These are phyloP conservation scores for Cairneyella variabilis DNA, from an alignment of 495 filamentous ascomycete genomes.

Conservation along the genomic window DNA sequence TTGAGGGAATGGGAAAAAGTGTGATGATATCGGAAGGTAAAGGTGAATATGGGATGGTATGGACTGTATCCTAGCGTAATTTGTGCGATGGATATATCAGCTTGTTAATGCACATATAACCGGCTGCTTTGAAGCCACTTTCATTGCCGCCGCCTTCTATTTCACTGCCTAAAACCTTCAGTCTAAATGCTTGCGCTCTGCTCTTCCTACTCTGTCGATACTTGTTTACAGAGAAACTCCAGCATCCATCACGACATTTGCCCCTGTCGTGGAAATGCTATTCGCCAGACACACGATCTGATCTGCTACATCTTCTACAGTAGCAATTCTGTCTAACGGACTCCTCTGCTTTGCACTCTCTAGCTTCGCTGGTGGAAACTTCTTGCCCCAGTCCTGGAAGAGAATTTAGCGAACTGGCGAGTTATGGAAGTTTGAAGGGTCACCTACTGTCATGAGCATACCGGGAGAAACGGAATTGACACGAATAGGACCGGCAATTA, in stretches of 20 bases:
- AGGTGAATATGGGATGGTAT: too few species aligned
- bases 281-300: conserved; percentile 41
- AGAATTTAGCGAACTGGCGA: background rate
- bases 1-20: too few species aligned
- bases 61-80: too few species aligned
- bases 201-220: too few species aligned
- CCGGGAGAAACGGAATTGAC: conserved; percentile 53
- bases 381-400: conserved; percentile 48
- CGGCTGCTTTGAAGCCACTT: too few species aligned
- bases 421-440: conserved; percentile 13
- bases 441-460: conserved; percentile 42
- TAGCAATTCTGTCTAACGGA: conserved; percentile 47
- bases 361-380: conserved; percentile 42
- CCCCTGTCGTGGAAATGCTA: conserved; percentile 37
- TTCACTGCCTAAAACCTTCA: too few species aligned
- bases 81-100: too few species aligned
- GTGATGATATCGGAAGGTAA: background rate
- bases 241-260: conserved; percentile 41
- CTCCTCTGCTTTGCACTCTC: conserved; percentile 39
- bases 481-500: conserved; percentile 47
- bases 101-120: too few species aligned
- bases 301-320: conserved; percentile 46
- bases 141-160: too few species aligned
- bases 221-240: conserved; percentile 31
- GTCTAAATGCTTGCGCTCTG: too few species aligned